A percentile compares a stretch with the other conserved stretches of the same genome.
Conservation (phyloP, 2,329 filamentous ascomycete species). For the Fusarium sp. region DNA sequence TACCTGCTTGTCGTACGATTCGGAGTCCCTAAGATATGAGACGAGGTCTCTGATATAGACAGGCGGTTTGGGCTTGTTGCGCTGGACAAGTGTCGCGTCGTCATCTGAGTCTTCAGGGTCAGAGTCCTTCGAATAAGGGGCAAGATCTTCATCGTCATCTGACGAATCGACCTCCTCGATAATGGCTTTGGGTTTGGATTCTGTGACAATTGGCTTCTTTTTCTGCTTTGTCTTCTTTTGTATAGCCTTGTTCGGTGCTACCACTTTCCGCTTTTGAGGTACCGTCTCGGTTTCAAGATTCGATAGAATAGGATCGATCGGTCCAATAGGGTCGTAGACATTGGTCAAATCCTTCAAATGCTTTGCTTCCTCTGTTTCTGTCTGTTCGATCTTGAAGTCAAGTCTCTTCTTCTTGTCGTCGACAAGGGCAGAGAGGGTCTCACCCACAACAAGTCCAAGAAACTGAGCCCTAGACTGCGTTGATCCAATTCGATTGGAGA, state of each 20-base stretch:
- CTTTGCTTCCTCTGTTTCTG: slow-evolving; percentile 76
- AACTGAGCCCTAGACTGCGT: slow-evolving; percentile 82
- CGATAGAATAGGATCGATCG: slow-evolving; percentile 64
- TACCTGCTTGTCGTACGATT: slow-evolving; percentile 87
- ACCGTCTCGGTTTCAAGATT: slow-evolving; percentile 7
- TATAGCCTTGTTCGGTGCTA: slow-evolving; percentile 10
- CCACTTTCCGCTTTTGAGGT: slow-evolving; percentile 12
- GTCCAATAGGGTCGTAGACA: slow-evolving; percentile 73
- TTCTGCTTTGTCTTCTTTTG: slow-evolving; percentile 49
- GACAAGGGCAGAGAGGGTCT: slow-evolving; percentile 73
- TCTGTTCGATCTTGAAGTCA: slow-evolving; percentile 87
- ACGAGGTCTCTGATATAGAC: slow-evolving; percentile 93
- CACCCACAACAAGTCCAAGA: slow-evolving; percentile 89
- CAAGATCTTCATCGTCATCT: slow-evolving; percentile 75
- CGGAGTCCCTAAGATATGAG: slow-evolving; percentile 80
- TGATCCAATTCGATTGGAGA: slow-evolving; percentile 87
- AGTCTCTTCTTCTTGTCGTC: slow-evolving; percentile 79
- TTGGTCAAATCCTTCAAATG: slow-evolving; percentile 79
- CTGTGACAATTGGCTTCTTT: slow-evolving; percentile 48
- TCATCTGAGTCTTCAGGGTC: slow-evolving; percentile 94
- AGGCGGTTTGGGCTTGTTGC: slow-evolving; percentile 85
- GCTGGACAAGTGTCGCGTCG: slow-evolving; percentile 86
- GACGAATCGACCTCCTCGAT: slow-evolving; percentile 76
- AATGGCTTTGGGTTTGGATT: slow-evolving; percentile 59
- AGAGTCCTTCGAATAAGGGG: slow-evolving; percentile 86